Evolutionary conservation across 106 monocot species (phyloP).

Genomic region (Phalaenopsis aphrodite): DNA sequence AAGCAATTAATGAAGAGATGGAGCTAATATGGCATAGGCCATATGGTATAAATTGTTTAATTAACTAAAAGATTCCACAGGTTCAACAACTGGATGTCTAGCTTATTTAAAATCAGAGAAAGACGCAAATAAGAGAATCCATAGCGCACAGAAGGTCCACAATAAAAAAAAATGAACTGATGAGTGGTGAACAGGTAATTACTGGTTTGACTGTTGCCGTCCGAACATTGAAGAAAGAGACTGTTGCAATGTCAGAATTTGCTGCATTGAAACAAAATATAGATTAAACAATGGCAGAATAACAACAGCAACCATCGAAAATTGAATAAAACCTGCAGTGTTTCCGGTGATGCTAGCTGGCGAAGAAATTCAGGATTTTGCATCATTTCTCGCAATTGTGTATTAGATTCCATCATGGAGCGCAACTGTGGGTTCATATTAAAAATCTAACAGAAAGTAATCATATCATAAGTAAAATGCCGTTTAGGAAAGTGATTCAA

Average conservation of each 20-base stretch:
- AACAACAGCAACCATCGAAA: neutral
- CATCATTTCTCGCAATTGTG: constrained; percentile 71
- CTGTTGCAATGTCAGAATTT: constrained; percentile 52
- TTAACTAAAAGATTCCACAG: neutral
- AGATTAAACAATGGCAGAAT: neutral
- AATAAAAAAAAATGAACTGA: neutral
- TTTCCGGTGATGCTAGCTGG: constrained; percentile 71
- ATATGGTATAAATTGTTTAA: neutral
- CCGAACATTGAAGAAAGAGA: constrained; percentile 41
- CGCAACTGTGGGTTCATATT: constrained; percentile 59
- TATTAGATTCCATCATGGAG: constrained; percentile 43
- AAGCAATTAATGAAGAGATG: neutral
- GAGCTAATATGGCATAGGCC: neutral
- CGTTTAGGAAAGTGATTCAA: neutral
- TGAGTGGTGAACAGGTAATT: constrained; percentile 13
- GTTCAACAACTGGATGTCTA: neutral
- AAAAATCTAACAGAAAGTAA: constrained; percentile 33
- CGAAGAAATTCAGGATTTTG: constrained; percentile 84
- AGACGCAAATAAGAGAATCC: neutral
- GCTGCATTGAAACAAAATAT: constrained; percentile 38
- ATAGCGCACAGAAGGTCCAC: neutral
- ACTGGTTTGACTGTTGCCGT: constrained; percentile 51
- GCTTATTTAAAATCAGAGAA: neutral
- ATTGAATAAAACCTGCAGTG: neutral
- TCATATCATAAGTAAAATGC: neutral